Conservation (phyloP, 495 filamentous ascomycete species). For the Tirmania nivea region DNA sequence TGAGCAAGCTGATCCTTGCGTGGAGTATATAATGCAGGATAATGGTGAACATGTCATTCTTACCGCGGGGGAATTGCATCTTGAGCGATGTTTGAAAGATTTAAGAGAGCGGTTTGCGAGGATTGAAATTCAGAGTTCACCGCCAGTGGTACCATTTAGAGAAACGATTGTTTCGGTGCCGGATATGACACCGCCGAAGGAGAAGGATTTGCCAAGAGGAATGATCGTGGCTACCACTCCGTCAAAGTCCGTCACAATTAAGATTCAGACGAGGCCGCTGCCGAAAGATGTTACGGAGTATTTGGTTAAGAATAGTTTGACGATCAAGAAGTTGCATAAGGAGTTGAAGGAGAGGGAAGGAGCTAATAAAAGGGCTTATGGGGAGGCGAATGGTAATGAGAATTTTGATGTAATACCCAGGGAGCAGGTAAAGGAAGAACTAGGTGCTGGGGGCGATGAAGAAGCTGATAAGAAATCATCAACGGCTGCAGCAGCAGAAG, state of each 20-base stretch:
- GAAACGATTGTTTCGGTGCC: slow-evolving; percentile 50
- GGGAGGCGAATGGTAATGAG: slow-evolving; percentile 2
- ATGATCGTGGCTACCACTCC: slow-evolving; percentile 49
- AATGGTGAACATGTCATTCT: slow-evolving; percentile 90
- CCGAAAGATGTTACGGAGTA: slow-evolving; percentile 66
- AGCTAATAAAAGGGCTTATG: slow-evolving; percentile 23
- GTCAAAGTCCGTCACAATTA: slow-evolving; percentile 65
- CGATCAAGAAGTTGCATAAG: slow-evolving; percentile 57
- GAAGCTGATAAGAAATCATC: slow-evolving; percentile 14
- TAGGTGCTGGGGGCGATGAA: slow-evolving; percentile 16
- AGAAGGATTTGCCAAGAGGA: slow-evolving; percentile 74
- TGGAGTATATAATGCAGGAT: slow-evolving; percentile 78
- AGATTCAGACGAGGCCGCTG: slow-evolving; percentile 58
- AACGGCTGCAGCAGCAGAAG: slow-evolving; percentile 8
- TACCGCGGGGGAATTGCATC: slow-evolving; percentile 83
- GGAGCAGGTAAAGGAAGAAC: slow-evolving; percentile 17
- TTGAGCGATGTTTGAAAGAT: slow-evolving; percentile 88
- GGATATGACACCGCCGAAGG: slow-evolving; percentile 70
- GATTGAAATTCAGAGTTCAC: slow-evolving; percentile 86
- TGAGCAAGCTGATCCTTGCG: slow-evolving; percentile 88
- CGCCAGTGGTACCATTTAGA: slow-evolving; percentile 85
- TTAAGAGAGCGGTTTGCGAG: slow-evolving; percentile 77
- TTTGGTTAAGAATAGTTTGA: slow-evolving; percentile 50
- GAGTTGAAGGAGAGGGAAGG: slow-evolving; percentile 31
- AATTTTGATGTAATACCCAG: slow-evolving; percentile 4